Evolutionary conservation across 768 basidiomycete genomes (phyloP), one percentile per base, ranked within the genome.

Genomic region (Russula emetica): DNA sequence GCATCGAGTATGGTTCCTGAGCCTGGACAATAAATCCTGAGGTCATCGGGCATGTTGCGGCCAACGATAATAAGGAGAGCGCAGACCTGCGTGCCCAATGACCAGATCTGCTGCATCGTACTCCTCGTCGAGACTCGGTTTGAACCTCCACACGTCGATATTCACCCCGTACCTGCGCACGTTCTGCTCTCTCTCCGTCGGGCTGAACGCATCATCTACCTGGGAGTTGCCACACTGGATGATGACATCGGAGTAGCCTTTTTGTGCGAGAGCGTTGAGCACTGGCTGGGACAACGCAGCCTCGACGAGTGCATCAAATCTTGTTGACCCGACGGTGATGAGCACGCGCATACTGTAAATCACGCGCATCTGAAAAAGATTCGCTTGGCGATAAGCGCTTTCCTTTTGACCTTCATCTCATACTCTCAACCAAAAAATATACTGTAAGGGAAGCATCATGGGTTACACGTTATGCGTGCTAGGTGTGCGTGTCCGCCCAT

Each of bases 1-100:
- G 87, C 92, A 51, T 96, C 92, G 34, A 98, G 80, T 70, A 98
- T 94, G 5, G 96, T 97, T 13, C 96, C 96, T 24, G 96, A 89
- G 58, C 96, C 96, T 98, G 63, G 55, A 49, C 45, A 47, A 49
- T 28, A 38, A 38, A 38, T 36, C 30, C 28, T 60, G 8, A 60
- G 44, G 24, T 55, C 26, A 47, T 56, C 16, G 47, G 16, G 26
- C 24, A 20, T 16, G 32, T n/a, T 22, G 3, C 11, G 40, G 30
- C 42, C 24, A 58, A 26, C 22, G 24, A 51, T 14, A 34, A 32
- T 14, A 32, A 9, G 20, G 20, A 40, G 14, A 42, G 16, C 28
- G 66, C 83, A 68, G 71, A 94, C 96, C 96, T 71, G 94, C 96
- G 80, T 98, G 96, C 69, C 92, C 91, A 44, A 99, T 88, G 57